phyloP scores from a whole-genome alignment of 2,329 filamentous ascomycete species.

The Fulvia fulva region DNA sequence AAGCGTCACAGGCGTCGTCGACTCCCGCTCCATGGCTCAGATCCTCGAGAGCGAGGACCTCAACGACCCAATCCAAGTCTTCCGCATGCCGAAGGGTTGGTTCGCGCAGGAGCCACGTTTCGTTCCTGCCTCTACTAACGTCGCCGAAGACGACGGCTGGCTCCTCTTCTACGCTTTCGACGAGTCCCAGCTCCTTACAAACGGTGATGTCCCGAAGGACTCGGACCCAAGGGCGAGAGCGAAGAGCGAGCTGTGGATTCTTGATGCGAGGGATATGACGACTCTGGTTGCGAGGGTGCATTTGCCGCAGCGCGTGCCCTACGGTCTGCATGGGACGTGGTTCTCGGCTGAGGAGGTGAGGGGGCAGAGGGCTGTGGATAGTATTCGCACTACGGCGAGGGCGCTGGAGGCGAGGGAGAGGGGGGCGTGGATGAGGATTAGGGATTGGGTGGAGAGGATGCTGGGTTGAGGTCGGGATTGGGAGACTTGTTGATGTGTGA shows the following conservation, averaged over 20 bases:
- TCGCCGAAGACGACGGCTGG: slow-evolving; percentile 62
- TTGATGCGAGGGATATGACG: slow-evolving; percentile 61
- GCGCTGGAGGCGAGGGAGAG: slow-evolving; percentile 20
- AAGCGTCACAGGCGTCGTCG: slow-evolving; percentile 58
- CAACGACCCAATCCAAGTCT: slow-evolving; percentile 53
- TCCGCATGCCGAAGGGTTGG: slow-evolving; percentile 57
- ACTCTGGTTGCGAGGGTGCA: slow-evolving; percentile 56
- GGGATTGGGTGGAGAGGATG: slow-evolving; percentile 28
- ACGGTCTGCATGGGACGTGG: slow-evolving; percentile 64
- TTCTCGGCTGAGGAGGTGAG: slow-evolving; percentile 53
- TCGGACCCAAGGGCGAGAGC: slow-evolving; percentile 33
- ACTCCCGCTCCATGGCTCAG: slow-evolving; percentile 52
- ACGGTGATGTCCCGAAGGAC: slow-evolving; percentile 36
- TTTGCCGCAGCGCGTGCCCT: slow-evolving; percentile 65
- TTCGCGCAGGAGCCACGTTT: slow-evolving; percentile 67
- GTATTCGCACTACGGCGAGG: slow-evolving; percentile 26
- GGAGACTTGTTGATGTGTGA: background rate
- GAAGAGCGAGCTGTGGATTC: slow-evolving; percentile 63
- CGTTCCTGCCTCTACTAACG: slow-evolving; percentile 43
- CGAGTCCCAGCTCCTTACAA: slow-evolving; percentile 54
- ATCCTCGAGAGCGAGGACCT: slow-evolving; percentile 46
- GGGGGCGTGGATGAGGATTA: slow-evolving; percentile 30
- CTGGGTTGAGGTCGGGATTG: slow-evolving; percentile 16
- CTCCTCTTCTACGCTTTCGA: slow-evolving; percentile 68
- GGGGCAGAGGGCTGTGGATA: slow-evolving; percentile 44